Evolutionary conservation across 1,284 basidiomycete species (phyloP), one percentile per base, ranked within the genome.

Genomic region (Fomes fomentarius): DNA sequence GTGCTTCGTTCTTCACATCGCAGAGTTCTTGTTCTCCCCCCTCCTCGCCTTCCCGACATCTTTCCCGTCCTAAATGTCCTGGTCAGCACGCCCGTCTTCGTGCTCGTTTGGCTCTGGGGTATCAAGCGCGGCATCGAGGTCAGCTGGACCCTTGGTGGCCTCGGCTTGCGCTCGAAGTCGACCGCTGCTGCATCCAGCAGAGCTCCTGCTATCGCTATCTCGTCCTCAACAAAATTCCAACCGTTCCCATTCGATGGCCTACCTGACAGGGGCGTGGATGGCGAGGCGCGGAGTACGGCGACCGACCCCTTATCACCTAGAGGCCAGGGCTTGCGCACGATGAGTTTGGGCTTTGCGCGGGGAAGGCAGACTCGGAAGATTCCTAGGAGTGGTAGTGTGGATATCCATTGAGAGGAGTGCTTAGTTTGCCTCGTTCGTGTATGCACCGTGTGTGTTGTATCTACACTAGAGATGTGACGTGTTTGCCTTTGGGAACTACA

Each of bases 11-110:
- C 69, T 95, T 7, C 93, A 96, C 64, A 3, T 82, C 9, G 65
- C 86, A 14, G 93, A 96, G 67, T 48, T 83, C 17, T 26, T 87
- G 8, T 51, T 90, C 33, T 52, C 75, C 1, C 92, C 17, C 90
- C 90, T 3, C 64, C 78, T 8, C 84, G 89, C 57, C 91, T 94
- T 62, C 95, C 94, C 0, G 93, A 97, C 68, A 70, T 97, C 45
- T 96, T 85, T 67, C 76, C 90, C 0, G 93, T 96, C 1, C 74
- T 95, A 31, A 96, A 96, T 67, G 87, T 95, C 3, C 79, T 94
- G n/a, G 68, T 96, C 40, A 84, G 85, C 65, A 90, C 89, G 3
- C 88, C 85, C 0, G 82, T 94, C 9, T 96, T 96, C 67, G 79
- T 75, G 5, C 70, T 92, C 17, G 76, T 81, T 33, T 91, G 87